Evolutionary conservation across 2,329 filamentous ascomycete genomes (phyloP).

Genomic region (Trichoderma atroviride): DNA sequence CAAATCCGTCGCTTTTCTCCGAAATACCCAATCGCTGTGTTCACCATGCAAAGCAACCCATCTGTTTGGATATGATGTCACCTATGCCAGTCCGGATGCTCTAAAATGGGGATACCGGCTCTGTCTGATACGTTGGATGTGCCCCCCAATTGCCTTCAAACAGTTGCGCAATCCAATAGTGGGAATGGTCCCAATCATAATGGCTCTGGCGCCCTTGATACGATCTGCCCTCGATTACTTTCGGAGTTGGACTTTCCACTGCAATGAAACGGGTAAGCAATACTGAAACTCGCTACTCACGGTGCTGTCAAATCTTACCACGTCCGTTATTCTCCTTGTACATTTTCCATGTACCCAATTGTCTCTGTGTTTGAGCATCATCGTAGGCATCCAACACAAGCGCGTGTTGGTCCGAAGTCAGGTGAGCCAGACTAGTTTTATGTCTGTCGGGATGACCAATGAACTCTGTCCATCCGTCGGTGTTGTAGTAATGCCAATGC

Average conservation of each 20-base stretch:
- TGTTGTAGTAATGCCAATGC: constrained; percentile 56
- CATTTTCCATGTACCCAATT: constrained; percentile 37
- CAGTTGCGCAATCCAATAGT: constrained; percentile 52
- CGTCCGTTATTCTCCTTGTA: constrained; percentile 33
- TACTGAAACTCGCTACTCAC: neutral
- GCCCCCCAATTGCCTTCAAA: constrained; percentile 47
- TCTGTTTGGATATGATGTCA: neutral
- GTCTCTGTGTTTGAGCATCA: constrained; percentile 31
- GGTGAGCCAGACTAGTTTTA: constrained; percentile 35
- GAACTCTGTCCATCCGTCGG: constrained; percentile 34
- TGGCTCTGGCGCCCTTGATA: constrained; percentile 35
- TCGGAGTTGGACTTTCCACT: neutral
- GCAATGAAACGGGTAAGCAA: constrained; percentile 2
- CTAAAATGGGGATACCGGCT: constrained; percentile 20
- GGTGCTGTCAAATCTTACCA: constrained; percentile 27
- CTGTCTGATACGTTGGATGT: constrained; percentile 37
- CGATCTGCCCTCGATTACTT: neutral
- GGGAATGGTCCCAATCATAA: constrained; percentile 45
- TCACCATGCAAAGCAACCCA: neutral
- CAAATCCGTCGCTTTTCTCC: neutral
- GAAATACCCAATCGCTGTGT: neutral
- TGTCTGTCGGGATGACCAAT: constrained; percentile 36
- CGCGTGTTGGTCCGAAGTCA: constrained; percentile 39
- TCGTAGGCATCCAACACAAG: constrained; percentile 39
- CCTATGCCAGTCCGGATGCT: neutral